Base-by-base conservation (phyloP, 805 yeast species). In the Millerozyma miso region DNA sequence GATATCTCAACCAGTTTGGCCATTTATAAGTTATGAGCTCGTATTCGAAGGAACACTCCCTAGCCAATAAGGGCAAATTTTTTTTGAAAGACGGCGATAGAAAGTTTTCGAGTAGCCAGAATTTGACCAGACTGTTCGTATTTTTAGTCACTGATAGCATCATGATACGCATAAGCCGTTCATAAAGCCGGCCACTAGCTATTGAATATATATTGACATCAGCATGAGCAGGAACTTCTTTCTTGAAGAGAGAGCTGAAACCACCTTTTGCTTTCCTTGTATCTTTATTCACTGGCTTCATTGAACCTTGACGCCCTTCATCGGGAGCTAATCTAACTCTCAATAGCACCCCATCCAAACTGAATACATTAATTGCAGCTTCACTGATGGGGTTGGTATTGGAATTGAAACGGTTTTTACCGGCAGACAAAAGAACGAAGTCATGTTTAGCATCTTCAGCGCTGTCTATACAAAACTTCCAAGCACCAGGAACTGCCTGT, bases 1-100 rank as follows among this genome's bases (percentile, higher is more conserved):
- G 98, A 2, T 74, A 74, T 39, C 90, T 74, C 16, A 91, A 68
- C 96, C 97, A 91, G 7, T 70, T 60, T 12, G 99, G 99, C 99
- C 99, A 91, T 48, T 85, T 83, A 60, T 86, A 91, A 1, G 85
- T 79, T n/a, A 93, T 71, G 36, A 88, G 62, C 53, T 88, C 91
- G 55, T 82, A 86, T 38, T 83, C 75, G 55, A 87, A 85, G 1
- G 80, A 79, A 54, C 76, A 78, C 41, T 74, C 56, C 14, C 66
- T 59, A 0, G 95, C 82, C 42, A 88, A 54, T 13, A 55, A 49
- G 0, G 88, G 85, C n/a, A 88, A 56, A 38, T 79, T 74, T 20
- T 65, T 55, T 56, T 77, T 81, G 55, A 90, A 80, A 3, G 78
- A 65, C 33, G 89, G 82, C 18, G 95, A 83, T 71, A 88, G 69